Evolutionary conservation across 2,329 filamentous ascomycete species (phyloP), one percentile per base, ranked within the genome.

Genomic region (Colletotrichum tropicale): DNA sequence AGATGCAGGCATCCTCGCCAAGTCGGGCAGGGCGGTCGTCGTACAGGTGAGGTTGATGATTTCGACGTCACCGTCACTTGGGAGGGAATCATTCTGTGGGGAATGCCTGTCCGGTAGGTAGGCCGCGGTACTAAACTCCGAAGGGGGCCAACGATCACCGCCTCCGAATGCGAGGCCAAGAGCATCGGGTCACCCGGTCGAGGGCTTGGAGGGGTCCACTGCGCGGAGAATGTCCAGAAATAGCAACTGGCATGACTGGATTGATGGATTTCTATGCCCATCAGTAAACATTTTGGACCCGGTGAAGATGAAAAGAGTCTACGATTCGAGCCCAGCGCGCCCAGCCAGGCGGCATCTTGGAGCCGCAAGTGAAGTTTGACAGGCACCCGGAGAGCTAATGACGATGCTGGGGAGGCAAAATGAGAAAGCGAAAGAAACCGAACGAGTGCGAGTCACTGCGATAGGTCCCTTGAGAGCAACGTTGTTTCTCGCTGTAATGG

Each of bases 31-130:
- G 55, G 38, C 48, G 64, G 64, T 24, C 56, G 70, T 48, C 48
- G 38, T 26, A 18, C 64, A 28, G 38, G 32, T 24, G 64, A 73
- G 56, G 56, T 28, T 68, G 68, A 9, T 60, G 73, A 67, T 68
- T 75, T 48, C 73, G 73, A 75, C 73, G 73, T 75, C 73, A 75
- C 70, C 64, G 13, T 13, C 32, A 30, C 56, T 34, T 32, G 55
- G 52, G 26, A 56, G 73, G 38, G 52, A 9, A 38, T 43, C 52
- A 71, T 73, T 67, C 55, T 75, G 56, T 65, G 69, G 73, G 21
- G 69, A 73, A 73, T 68, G 70, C 62, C 56, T 73, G 70, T 64
- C 62, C 70, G 43, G 64, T 43, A 73, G 10, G 21, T 48, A 32
- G 13, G 8, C 30, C 18, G 64, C 18, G 15, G 8, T 36, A 18